phyloP scores from a whole-genome alignment of 345 rosid genomes.

The Syzygium oleosum region DNA sequence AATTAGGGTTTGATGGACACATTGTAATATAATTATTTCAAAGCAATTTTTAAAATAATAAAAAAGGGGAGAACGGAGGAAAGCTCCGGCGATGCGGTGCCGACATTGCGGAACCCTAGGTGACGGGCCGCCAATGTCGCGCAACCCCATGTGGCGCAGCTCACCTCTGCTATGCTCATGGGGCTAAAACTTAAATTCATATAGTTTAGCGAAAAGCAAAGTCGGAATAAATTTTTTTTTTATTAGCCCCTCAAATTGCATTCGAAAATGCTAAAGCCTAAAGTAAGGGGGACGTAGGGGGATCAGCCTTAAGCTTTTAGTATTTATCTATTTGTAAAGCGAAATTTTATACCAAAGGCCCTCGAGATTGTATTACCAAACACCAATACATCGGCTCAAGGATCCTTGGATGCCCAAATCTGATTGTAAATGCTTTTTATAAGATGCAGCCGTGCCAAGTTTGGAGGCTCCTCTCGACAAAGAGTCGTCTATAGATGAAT shows the following conservation, averaged over 20 bases:
- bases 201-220: not conserved
- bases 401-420: not conserved
- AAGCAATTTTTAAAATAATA: not conserved
- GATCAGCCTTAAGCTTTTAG: rapidly evolving
- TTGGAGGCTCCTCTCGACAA: not conserved
- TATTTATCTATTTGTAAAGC: not conserved
- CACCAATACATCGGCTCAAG: not conserved
- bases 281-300: not conserved
- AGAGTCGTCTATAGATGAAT: not conserved
- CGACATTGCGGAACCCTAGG: not conserved
- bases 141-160: not conserved
- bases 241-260: not conserved
- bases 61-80: not conserved
- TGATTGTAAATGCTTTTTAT: not conserved
- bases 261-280: not conserved
- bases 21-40: not conserved
- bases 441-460: not conserved
- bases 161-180: not conserved
- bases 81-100: not conserved
- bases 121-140: not conserved
- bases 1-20: no score
- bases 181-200: not conserved
- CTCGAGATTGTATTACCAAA: not conserved
- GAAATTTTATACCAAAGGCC: not conserved
- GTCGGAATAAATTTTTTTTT: not conserved